Evolutionary conservation across 208 protist genomes (phyloP).

Genomic region (Acanthamoeba healyi): DNA sequence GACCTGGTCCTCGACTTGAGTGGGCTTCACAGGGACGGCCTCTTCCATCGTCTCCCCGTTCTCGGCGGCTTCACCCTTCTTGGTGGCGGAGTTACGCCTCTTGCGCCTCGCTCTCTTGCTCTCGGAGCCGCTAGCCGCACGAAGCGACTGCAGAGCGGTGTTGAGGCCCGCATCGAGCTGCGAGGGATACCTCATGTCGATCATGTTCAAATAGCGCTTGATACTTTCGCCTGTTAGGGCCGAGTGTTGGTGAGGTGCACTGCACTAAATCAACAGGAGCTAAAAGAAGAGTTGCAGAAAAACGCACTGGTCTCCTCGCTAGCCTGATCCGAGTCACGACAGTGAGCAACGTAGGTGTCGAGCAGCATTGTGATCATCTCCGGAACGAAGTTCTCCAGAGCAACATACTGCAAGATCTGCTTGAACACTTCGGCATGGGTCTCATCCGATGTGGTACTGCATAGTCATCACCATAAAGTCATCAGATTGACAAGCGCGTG

Average conservation of each 20-base stretch:
- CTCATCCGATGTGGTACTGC: background rate
- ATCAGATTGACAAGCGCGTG: too few relatives aligned
- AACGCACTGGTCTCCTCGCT: background rate
- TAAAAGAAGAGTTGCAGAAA: background rate
- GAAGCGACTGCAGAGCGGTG: background rate
- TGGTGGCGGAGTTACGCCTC: background rate
- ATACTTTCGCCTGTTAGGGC: background rate
- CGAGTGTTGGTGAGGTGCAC: background rate
- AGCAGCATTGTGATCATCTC: constrained; percentile 38
- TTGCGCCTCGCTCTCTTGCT: background rate
- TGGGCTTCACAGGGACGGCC: background rate
- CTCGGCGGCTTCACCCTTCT: background rate
- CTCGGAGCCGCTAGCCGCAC: background rate
- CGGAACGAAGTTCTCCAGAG: constrained; percentile 40
- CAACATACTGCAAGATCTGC: background rate
- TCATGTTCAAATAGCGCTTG: constrained; percentile 5
- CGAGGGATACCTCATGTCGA: constrained; percentile 28
- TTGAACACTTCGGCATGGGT: constrained; percentile 25
- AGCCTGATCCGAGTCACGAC: background rate
- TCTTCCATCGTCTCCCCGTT: background rate
- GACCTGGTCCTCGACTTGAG: background rate
- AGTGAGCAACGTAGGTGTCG: background rate
- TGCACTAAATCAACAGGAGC: background rate
- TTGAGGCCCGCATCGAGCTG: constrained; percentile 62
- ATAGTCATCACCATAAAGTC: background rate